Conservation (phyloP, 306 rosid genomes). For the Gastrolobium villosum region DNA sequence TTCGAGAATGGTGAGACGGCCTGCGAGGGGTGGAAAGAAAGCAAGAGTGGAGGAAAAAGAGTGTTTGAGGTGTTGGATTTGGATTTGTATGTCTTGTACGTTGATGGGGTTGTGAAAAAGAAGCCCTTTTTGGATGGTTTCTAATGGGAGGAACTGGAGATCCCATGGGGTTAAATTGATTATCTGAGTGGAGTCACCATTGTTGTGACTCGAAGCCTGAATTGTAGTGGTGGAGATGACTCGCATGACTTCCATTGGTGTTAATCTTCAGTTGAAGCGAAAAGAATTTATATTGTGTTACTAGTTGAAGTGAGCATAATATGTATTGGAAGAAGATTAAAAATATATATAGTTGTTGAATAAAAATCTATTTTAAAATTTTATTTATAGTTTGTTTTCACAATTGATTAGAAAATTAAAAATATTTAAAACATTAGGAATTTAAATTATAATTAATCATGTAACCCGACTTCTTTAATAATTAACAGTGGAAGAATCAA, state of each 20-base stretch:
- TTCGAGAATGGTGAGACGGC: constrained; percentile 19
- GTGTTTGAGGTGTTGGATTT: neutral
- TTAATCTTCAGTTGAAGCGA: neutral
- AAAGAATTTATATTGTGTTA: too few relatives aligned
- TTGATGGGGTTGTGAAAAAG: constrained; percentile 32
- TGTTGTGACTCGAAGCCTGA: neutral
- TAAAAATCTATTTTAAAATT: too few relatives aligned
- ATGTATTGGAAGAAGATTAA: too few relatives aligned
- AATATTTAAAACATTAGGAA: too few relatives aligned
- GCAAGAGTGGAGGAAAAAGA: constrained; percentile 32
- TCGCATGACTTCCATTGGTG: neutral
- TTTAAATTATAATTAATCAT: too few relatives aligned
- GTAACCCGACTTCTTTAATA: too few relatives aligned
- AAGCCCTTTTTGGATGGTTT: constrained; percentile 27
- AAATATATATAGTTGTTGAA: too few relatives aligned
- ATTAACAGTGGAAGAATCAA: too few relatives aligned
- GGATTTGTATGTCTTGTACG: neutral
- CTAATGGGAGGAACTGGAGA: too few relatives aligned
- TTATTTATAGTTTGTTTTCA: too few relatives aligned
- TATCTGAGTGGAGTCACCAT: neutral
- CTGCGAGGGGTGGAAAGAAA: constrained; percentile 39
- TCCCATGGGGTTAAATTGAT: neutral
- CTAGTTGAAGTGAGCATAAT: too few relatives aligned
- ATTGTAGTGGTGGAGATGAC: neutral
- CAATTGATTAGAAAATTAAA: too few relatives aligned